These are phyloP conservation scores for Malus hybrid DNA, from an alignment of 331 rosid genomes.

Conservation along the genomic window DNA sequence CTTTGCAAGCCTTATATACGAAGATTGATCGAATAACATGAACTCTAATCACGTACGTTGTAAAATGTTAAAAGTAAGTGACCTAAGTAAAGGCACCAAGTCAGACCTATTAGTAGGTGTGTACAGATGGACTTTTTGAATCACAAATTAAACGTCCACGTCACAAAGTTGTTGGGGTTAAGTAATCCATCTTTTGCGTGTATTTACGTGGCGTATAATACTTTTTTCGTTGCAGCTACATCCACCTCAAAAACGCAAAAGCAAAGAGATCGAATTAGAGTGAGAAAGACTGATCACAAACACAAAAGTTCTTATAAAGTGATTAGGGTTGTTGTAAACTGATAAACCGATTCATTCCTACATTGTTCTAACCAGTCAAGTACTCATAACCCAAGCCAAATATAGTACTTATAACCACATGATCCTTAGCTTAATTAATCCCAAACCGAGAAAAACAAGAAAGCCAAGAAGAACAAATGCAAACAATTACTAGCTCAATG, in stretches of 20 bases:
- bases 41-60: neutral
- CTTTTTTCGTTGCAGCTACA: constrained; percentile 39
- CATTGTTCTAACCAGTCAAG: neutral
- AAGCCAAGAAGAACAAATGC: neutral
- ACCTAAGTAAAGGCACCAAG: neutral
- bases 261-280: neutral
- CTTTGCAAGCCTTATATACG: neutral
- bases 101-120: neutral
- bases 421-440: neutral
- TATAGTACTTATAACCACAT: constrained; percentile 11
- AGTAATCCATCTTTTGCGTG: constrained; percentile 37
- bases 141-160: neutral
- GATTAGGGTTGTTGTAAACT: constrained; percentile 57
- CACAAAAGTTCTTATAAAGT: neutral
- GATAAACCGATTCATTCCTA: constrained; percentile 57
- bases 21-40: neutral
- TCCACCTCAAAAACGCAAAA: constrained; percentile 26
- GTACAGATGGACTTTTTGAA: neutral
- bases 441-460: neutral
- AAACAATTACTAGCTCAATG: constrained; percentile 8
- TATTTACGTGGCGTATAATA: constrained; percentile 38
- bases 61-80: neutral
- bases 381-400: neutral
- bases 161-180: constrained; percentile 45
- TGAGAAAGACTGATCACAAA: neutral